Evolutionary conservation across 1,139 yeast genomes (phyloP).

Genomic region (Wickerhamomyces sp.): DNA sequence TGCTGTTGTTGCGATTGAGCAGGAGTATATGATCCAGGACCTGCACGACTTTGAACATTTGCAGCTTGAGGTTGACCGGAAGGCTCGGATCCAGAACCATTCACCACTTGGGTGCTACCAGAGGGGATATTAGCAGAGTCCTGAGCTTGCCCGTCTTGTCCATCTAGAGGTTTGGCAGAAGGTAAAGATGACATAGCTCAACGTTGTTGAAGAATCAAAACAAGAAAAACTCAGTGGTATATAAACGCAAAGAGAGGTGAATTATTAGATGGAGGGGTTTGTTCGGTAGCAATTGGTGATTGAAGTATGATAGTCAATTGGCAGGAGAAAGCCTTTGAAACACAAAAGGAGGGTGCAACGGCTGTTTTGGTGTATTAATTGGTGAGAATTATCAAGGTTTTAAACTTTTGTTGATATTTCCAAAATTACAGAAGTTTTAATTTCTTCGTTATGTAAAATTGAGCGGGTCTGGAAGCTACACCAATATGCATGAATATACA

Average conservation of each 20-base stretch:
- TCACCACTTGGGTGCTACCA: too few relatives aligned
- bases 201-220: too few relatives aligned
- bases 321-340: too few relatives aligned
- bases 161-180: slow-evolving; percentile 1
- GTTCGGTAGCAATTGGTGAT: too few relatives aligned
- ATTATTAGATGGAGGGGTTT: too few relatives aligned
- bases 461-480: neutral
- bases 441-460: neutral
- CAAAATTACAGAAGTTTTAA: neutral
- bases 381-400: neutral
- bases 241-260: too few relatives aligned
- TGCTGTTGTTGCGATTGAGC: neutral
- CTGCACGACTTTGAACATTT: neutral
- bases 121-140: neutral
- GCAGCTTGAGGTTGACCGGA: neutral
- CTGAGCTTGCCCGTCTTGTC: slow-evolving; percentile 1
- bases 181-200: slow-evolving; percentile 1
- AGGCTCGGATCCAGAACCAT: neutral
- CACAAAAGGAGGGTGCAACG: too few relatives aligned
- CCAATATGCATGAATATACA: too few relatives aligned
- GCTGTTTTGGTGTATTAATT: too few relatives aligned
- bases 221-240: too few relatives aligned
- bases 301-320: too few relatives aligned
- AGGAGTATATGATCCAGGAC: neutral
- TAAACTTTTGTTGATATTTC: slow-evolving; percentile 1